phyloP scores from a whole-genome alignment of 306 rosid genomes.

The Urtica urens region DNA sequence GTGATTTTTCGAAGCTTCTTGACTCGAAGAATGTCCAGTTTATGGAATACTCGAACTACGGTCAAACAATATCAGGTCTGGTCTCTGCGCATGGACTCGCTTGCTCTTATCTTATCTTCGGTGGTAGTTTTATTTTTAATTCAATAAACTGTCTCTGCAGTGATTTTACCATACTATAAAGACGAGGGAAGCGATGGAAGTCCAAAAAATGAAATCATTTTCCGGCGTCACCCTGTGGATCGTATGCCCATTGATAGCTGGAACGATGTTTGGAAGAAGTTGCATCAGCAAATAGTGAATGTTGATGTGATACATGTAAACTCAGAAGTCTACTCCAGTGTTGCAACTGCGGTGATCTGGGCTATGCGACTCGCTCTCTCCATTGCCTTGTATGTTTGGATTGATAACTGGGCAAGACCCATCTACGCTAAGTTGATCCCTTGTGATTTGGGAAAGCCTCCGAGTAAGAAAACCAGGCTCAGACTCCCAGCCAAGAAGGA shows the following conservation, averaged over 20 bases:
- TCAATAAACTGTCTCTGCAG: slow-evolving; percentile 24
- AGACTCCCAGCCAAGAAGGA: slow-evolving; percentile 32
- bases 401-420: slow-evolving; percentile 79
- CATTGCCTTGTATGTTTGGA: slow-evolving; percentile 65
- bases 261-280: slow-evolving; percentile 93
- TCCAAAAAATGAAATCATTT: slow-evolving; percentile 51
- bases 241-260: slow-evolving; percentile 91
- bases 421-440: slow-evolving; percentile 88
- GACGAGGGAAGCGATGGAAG: slow-evolving; percentile 38
- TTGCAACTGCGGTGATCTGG: slow-evolving; percentile 93
- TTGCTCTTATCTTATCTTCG: neutral
- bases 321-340: slow-evolving; percentile 67
- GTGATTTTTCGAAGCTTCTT: slow-evolving; percentile 74
- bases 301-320: slow-evolving; percentile 83
- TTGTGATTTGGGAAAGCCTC: slow-evolving; percentile 76
- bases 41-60: slow-evolving; percentile 89
- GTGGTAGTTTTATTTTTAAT: neutral
- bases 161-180: slow-evolving; percentile 80
- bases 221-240: slow-evolving; percentile 74
- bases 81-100: neutral
- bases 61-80: slow-evolving; percentile 81
- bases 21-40: slow-evolving; percentile 66
- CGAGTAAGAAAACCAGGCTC: slow-evolving; percentile 29
- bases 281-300: slow-evolving; percentile 86
- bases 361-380: slow-evolving; percentile 86